phyloP scores from a whole-genome alignment of 768 basidiomycete species.

The Tubosaeta sp. region DNA sequence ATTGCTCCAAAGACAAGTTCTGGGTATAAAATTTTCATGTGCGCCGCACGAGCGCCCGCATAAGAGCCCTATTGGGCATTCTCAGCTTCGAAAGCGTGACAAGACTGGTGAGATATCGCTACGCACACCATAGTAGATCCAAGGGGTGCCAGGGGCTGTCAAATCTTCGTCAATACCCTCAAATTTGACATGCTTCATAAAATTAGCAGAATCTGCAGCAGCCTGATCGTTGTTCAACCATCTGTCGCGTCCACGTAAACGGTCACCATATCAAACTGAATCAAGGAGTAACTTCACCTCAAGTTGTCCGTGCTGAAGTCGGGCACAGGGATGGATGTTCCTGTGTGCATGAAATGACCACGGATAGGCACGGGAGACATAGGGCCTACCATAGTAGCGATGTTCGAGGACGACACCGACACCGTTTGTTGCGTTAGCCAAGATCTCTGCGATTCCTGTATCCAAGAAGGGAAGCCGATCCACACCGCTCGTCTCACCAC shows the following conservation, averaged over 20 bases:
- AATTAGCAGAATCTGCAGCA: slow-evolving; percentile 87
- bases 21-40: slow-evolving; percentile 85
- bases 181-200: slow-evolving; percentile 80
- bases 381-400: slow-evolving; percentile 70
- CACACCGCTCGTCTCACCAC: slow-evolving; percentile 88
- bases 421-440: slow-evolving; percentile 81
- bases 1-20: slow-evolving; percentile 88
- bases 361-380: background rate
- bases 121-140: slow-evolving; percentile 91
- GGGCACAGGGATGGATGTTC: slow-evolving; percentile 67
- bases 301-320: slow-evolving; percentile 82
- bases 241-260: slow-evolving; percentile 33
- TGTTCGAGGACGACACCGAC: slow-evolving; percentile 91
- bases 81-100: background rate
- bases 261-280: slow-evolving; percentile 1
- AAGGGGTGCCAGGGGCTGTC: slow-evolving; percentile 69
- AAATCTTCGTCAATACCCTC: slow-evolving; percentile 65
- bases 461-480: slow-evolving; percentile 53
- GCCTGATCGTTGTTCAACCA: slow-evolving; percentile 91
- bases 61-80: slow-evolving; percentile 65
- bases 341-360: slow-evolving; percentile 33
- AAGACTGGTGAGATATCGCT: slow-evolving; percentile 1
- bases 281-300: slow-evolving; percentile 39
- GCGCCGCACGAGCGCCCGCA: slow-evolving; percentile 89
- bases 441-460: slow-evolving; percentile 82